These are phyloP conservation scores for Chondrus crispus DNA, from an alignment of 23 red algal genomes.

Conservation along the genomic window DNA sequence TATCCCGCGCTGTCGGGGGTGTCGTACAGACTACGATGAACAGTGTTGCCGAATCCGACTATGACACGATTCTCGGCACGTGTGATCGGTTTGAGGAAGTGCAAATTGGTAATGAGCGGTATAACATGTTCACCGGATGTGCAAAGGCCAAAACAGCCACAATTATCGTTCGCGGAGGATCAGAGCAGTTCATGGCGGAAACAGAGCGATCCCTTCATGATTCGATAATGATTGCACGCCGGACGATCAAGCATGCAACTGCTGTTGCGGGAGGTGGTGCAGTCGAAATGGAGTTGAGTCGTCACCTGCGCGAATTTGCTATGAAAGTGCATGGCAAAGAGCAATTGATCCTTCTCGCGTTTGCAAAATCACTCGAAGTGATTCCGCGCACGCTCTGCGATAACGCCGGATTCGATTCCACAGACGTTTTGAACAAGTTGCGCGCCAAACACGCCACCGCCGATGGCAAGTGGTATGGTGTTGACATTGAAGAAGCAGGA, in stretches of 20 bases:
- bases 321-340: constrained; percentile 83
- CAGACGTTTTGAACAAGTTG: constrained; percentile 92
- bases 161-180: constrained; percentile 92
- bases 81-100: constrained; percentile 95
- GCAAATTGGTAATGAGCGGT: constrained; percentile 92
- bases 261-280: constrained; percentile 91
- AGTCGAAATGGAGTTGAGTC: constrained; percentile 94
- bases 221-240: constrained; percentile 95
- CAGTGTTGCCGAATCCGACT: constrained; percentile 64
- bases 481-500: constrained; percentile 83
- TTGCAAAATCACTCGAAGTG: constrained; percentile 89
- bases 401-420: constrained; percentile 97
- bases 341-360: constrained; percentile 86
- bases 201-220: constrained; percentile 96
- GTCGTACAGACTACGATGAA: constrained; percentile 91
- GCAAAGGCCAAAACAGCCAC: constrained; percentile 87
- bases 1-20: constrained; percentile 80
- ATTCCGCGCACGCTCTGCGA: constrained; percentile 95
- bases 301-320: constrained; percentile 72
- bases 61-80: constrained; percentile 66
- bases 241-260: constrained; percentile 88
- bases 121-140: constrained; percentile 95
- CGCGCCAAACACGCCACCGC: constrained; percentile 80
- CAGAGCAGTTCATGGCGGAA: constrained; percentile 98
- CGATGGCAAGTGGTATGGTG: constrained; percentile 65